Percentiles rank a stretch among this genome's conserved stretches.
Evolutionary conservation across 352 stramenopile species (phyloP).

Genomic region (Globisporangium okanoganense): DNA sequence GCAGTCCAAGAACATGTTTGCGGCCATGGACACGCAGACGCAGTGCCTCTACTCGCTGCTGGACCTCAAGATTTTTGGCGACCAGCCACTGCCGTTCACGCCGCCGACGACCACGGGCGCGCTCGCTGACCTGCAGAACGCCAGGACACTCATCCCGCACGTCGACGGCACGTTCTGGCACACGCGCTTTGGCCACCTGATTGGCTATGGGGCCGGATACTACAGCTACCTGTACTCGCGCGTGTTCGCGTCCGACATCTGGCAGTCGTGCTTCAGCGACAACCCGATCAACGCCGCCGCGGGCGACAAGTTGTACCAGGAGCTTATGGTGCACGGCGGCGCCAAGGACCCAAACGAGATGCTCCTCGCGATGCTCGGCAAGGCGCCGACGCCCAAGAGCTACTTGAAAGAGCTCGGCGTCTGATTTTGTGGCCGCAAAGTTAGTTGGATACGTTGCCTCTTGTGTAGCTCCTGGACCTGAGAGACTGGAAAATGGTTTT

Average conservation of each 20-base stretch:
- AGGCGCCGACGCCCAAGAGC: conserved; percentile 43
- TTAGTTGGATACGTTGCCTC: not conserved
- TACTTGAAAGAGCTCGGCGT: conserved; percentile 78
- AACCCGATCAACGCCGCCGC: conserved; percentile 51
- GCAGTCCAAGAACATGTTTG: conserved; percentile 85
- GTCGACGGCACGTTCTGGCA: conserved; percentile 82
- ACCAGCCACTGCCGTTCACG: conserved; percentile 37
- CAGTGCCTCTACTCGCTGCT: conserved; percentile 84
- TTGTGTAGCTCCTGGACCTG: no score
- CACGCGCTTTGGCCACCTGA: conserved; percentile 86
- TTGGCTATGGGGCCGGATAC: conserved; percentile 89
- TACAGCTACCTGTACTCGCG: conserved; percentile 91
- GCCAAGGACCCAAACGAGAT: conserved; percentile 87
- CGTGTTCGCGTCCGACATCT: conserved; percentile 89
- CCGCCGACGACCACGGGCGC: conserved; percentile 51
- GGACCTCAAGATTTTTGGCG: conserved; percentile 67
- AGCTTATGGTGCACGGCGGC: conserved; percentile 84
- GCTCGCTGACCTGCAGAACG: conserved; percentile 64
- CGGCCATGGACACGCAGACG: conserved; percentile 86
- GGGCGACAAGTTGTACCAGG: conserved; percentile 57
- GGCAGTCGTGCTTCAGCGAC: conserved; percentile 67
- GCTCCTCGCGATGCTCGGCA: conserved; percentile 63
- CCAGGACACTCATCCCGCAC: conserved; percentile 69
- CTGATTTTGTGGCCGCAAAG: conserved; percentile 1
- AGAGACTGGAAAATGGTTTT: not conserved